Conservation (phyloP, 768 basidiomycete genomes). For the Boletus rubescentipes region DNA sequence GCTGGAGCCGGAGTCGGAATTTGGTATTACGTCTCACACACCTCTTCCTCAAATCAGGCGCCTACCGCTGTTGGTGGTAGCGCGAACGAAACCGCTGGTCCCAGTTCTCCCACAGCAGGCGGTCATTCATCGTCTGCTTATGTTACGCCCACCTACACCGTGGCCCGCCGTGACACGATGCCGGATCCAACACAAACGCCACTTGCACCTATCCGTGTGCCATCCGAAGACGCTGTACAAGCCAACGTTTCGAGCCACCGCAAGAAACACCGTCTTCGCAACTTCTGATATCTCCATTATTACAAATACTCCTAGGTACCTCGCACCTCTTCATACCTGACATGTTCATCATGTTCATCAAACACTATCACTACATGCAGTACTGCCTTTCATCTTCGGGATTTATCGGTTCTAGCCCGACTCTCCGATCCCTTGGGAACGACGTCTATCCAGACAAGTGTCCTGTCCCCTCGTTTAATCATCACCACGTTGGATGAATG, state of each 20-base stretch:
- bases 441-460: constrained; percentile 21
- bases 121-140: constrained; percentile 30
- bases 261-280: constrained; percentile 11
- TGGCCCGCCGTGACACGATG: constrained; percentile 39
- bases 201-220: constrained; percentile 6
- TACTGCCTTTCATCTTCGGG: neutral
- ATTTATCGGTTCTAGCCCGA: neutral
- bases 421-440: constrained; percentile 15
- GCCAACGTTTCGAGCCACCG: constrained; percentile 2
- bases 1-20: constrained; percentile 58
- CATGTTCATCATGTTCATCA: constrained; percentile 5
- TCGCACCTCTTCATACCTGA: neutral
- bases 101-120: constrained; percentile 15
- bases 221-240: constrained; percentile 3
- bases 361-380: constrained; percentile 4
- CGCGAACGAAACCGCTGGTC: constrained; percentile 41
- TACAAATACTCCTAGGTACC: neutral
- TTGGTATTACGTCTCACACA: constrained; percentile 59
- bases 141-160: constrained; percentile 63
- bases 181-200: constrained; percentile 21
- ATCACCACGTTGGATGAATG: constrained; percentile 18
- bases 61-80: constrained; percentile 69
- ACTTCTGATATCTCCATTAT: constrained; percentile 10
- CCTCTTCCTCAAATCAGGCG: constrained; percentile 43
- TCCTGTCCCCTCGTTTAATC: constrained; percentile 35